phyloP scores from a whole-genome alignment of 208 protist species.

The Trypanosoma theileri region DNA sequence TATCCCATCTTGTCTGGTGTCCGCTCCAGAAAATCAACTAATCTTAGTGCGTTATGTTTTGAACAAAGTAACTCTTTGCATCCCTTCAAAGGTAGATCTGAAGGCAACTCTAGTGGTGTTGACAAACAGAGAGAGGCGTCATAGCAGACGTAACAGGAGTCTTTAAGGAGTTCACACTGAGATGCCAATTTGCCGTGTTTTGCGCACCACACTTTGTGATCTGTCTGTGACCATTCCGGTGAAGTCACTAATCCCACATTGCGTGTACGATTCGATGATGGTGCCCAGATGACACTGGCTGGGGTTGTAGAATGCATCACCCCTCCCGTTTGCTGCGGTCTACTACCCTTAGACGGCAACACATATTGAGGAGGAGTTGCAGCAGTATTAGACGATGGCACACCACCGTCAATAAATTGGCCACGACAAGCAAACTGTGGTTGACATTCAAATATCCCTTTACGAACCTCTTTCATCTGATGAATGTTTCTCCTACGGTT shows the following conservation, averaged over 20 bases:
- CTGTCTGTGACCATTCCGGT: constrained; percentile 22
- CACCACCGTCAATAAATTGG: constrained; percentile 24
- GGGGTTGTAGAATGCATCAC: constrained; percentile 1
- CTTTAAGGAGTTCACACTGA: constrained; percentile 60
- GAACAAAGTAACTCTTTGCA: constrained; percentile 78
- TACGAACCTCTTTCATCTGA: constrained; percentile 74
- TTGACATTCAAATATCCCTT: constrained; percentile 72
- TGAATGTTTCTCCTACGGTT: constrained; percentile 52
- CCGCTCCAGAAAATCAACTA: constrained; percentile 72
- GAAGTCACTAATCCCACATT: constrained; percentile 14
- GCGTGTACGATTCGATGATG: constrained; percentile 16
- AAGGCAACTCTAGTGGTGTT: constrained; percentile 70
- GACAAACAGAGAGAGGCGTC: constrained; percentile 74
- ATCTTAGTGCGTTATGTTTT: constrained; percentile 69
- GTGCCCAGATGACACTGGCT: constrained; percentile 21
- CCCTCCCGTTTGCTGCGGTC: constrained; percentile 24
- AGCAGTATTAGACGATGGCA: not conserved
- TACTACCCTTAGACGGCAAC: constrained; percentile 18
- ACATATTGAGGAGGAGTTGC: constrained; percentile 1
- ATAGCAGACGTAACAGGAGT: constrained; percentile 78
- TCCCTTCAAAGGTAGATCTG: constrained; percentile 38
- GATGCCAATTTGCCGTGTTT: constrained; percentile 72
- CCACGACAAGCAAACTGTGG: constrained; percentile 52
- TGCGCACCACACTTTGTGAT: constrained; percentile 73
- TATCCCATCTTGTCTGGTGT: constrained; percentile 60